These are phyloP conservation scores for Tetrapisispora namnaoensis DNA, from an alignment of 805 yeast genomes.

Conservation along the genomic window DNA sequence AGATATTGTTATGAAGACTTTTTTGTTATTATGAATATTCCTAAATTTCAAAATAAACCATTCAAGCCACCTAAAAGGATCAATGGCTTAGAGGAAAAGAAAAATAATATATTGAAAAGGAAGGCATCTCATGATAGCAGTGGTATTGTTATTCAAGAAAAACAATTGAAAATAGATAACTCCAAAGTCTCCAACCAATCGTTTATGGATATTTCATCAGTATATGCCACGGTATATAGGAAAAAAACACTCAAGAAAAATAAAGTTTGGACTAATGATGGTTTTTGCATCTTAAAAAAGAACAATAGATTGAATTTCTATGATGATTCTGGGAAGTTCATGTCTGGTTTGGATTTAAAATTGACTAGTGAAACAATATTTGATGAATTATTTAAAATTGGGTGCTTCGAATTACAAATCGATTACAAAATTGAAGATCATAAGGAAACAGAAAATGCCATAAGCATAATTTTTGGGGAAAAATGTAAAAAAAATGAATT, in stretches of 20 bases:
- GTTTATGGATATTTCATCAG: neutral
- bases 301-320: slow-evolving; percentile 18
- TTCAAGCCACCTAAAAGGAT: slow-evolving; percentile 41
- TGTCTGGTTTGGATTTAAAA: slow-evolving; percentile 19
- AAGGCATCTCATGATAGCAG: neutral
- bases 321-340: slow-evolving; percentile 20
- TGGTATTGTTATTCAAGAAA: neutral
- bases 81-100: neutral
- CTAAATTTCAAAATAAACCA: slow-evolving; percentile 35
- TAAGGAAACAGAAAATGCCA: slow-evolving; percentile 10
- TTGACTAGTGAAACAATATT: slow-evolving; percentile 17
- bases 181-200: neutral
- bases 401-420: slow-evolving; percentile 53
- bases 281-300: slow-evolving; percentile 34
- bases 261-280: slow-evolving; percentile 95
- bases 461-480: neutral
- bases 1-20: neutral
- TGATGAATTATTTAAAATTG: slow-evolving; percentile 40
- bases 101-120: neutral
- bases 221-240: slow-evolving; percentile 36
- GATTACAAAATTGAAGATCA: slow-evolving; percentile 36
- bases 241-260: slow-evolving; percentile 67
- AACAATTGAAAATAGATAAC: neutral
- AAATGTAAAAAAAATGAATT: neutral
- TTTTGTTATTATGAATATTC: slow-evolving; percentile 13